Percentiles rank a stretch among this genome's conserved stretches.
Evolutionary conservation across 208 protist species (phyloP).

Genomic region (Porcisia deanei): DNA sequence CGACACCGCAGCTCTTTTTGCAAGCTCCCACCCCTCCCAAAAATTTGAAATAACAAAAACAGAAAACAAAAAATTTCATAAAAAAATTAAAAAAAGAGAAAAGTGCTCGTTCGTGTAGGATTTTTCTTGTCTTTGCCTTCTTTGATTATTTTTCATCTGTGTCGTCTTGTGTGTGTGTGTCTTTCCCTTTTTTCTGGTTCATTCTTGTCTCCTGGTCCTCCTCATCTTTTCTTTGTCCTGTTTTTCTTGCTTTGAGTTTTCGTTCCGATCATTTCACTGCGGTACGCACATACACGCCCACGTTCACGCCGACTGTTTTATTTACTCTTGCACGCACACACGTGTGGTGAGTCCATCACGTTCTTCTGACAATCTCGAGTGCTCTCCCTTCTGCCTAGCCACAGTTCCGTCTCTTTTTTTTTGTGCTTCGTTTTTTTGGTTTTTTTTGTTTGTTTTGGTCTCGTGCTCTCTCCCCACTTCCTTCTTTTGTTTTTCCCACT

Average conservation of each 20-base stretch:
- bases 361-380: not conserved
- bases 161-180: not conserved
- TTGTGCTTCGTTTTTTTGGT: not conserved
- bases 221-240: not conserved
- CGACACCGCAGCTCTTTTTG: slow-evolving; percentile 33
- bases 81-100: slow-evolving; percentile 25
- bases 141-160: not conserved
- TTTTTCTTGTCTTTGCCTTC: slow-evolving; percentile 8
- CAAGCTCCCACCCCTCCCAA: slow-evolving; percentile 15
- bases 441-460: not conserved
- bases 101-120: slow-evolving; percentile 1
- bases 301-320: not conserved
- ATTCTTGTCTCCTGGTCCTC: not conserved
- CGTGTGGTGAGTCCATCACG: not conserved
- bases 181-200: not conserved
- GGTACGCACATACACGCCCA: not conserved
- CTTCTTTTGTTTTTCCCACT: not conserved
- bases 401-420: not conserved
- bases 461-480: not conserved
- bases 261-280: no score
- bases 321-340: not conserved
- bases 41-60: slow-evolving; percentile 52
- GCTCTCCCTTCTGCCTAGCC: not conserved
- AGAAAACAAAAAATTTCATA: slow-evolving; percentile 40
- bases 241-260: not conserved